Evolutionary conservation across 208 protist genomes (phyloP).

Genomic region (Crithidia fasciculata): DNA sequence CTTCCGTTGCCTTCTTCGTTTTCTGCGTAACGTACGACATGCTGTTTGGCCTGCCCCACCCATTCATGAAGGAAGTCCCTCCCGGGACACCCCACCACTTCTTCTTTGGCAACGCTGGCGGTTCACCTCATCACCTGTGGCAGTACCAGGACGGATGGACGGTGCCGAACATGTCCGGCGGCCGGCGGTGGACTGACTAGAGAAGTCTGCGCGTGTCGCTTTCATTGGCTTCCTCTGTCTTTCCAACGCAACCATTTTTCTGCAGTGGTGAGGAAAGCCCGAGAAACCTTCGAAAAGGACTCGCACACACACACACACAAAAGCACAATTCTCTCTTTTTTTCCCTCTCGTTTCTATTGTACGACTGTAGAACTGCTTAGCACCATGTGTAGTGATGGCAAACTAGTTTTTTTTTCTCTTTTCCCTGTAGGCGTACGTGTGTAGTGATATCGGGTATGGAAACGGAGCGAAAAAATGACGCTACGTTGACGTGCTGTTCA

Average conservation of each 20-base stretch:
- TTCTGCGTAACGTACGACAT: conserved; percentile 82
- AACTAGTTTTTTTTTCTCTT: not conserved
- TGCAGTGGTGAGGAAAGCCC: too few relatives aligned
- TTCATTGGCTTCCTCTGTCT: too few relatives aligned
- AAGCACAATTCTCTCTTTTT: conserved; percentile 2
- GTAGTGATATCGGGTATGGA: not conserved
- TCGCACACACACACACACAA: too few relatives aligned
- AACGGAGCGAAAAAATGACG: not conserved
- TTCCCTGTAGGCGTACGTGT: not conserved
- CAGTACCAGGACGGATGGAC: conserved; percentile 90
- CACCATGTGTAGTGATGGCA: conserved; percentile 3
- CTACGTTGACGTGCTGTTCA: not conserved
- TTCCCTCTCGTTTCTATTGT: not conserved
- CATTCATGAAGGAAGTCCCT: conserved; percentile 85
- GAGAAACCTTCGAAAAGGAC: too few relatives aligned
- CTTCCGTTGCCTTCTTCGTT: conserved; percentile 69
- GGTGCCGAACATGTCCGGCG: conserved; percentile 90
- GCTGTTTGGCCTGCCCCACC: conserved; percentile 82
- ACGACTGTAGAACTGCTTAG: conserved; percentile 18
- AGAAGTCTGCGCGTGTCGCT: too few relatives aligned
- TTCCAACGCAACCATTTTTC: too few relatives aligned
- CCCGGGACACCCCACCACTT: conserved; percentile 83
- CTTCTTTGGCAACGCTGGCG: conserved; percentile 87
- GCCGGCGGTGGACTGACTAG: conserved; percentile 76
- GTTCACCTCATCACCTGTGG: conserved; percentile 87